Evolutionary conservation across 257 asterid species (phyloP), one percentile per base, ranked within the genome.

Genomic region (Echites panduratus): DNA sequence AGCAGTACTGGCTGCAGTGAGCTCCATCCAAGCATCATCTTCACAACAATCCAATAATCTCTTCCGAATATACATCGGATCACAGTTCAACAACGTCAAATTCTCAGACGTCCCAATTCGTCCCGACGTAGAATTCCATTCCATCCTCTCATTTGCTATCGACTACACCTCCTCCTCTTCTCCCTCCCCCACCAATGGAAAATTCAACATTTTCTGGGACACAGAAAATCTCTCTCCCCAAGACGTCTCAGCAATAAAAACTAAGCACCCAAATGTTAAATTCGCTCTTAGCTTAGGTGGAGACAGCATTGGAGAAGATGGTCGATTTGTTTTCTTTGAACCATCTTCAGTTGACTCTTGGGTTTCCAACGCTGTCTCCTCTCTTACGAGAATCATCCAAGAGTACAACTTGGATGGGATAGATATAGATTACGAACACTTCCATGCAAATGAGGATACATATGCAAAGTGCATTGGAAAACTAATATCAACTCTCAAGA

Each of bases 131-230:
- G 90, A 92, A 27, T 90, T 92, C 78, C 97, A 92, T 82, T 92
- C 82, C 91, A 90, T 92, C 61, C 96, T 92, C 57, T 82, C 98
- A 2, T 92, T 92, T 52, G 88, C 97, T 68, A 88, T 92, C 45
- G 97, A 92, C 80, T 92, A 92, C 86, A 87, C 95, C 61, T 77
- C 87, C 0, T 82, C 93, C 12, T 82, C 93, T 16, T 72, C 88
- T 40, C 81, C 96, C 4, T 71, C 89, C 0, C 91, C 95, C 7
- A 84, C 95, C 11, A 75, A 92, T 27, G 97, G 97, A 35, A 76
- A 80, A 14, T 91, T 91, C 82, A 86, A 85, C 76, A 56, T 90
- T 0, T 89, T 83, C 65, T 92, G 98, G 98, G 98, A 92, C 77
- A 78, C 89, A 0, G 80, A 71, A 7, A 90, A 84, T 26, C 94